Evolutionary conservation across 345 rosid species (phyloP).

Genomic region (Melaleuca alternifolia): DNA sequence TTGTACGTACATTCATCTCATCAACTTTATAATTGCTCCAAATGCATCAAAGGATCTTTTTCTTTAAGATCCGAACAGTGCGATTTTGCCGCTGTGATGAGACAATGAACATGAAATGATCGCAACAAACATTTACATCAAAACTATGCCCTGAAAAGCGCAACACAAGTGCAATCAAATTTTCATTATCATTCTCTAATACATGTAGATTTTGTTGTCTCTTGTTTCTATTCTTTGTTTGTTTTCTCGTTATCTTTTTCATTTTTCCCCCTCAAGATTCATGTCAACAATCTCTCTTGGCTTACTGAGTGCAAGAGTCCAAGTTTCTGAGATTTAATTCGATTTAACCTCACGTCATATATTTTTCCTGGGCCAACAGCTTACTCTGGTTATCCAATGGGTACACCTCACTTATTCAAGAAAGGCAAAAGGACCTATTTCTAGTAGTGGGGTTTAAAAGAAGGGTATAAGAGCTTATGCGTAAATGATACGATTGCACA

Average conservation of each 20-base stretch:
- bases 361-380: neutral
- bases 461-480: neutral
- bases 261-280: neutral
- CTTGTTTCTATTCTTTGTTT: neutral
- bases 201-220: neutral
- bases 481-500: neutral
- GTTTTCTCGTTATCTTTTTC: neutral
- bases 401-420: neutral
- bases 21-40: neutral
- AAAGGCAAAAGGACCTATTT: neutral
- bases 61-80: neutral
- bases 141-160: neutral
- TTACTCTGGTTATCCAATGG: neutral
- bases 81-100: neutral
- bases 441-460: neutral
- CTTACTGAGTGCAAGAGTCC: neutral
- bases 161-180: neutral
- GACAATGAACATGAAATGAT: neutral
- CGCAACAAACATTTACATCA: neutral
- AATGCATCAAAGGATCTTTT: neutral
- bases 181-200: neutral
- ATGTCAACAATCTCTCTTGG: neutral
- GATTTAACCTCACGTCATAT: neutral
- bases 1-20: neutral
- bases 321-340: neutral